Conservation (phyloP, 1,284 basidiomycete species). For the Papiliotrema flavescens region DNA sequence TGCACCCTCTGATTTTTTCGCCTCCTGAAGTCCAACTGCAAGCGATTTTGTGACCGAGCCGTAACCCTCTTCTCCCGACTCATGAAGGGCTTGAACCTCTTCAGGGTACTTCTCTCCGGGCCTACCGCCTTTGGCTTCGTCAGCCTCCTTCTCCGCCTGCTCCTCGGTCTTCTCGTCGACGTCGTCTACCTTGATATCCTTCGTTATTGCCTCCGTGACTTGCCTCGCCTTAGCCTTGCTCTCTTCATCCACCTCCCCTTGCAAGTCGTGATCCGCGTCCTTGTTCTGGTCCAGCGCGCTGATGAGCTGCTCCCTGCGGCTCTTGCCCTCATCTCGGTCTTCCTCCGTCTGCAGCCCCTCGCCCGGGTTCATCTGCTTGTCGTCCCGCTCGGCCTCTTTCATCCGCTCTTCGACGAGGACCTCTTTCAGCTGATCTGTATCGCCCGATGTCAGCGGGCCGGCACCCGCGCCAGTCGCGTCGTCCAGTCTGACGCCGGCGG, state of each 20-base stretch:
- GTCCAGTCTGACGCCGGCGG: neutral
- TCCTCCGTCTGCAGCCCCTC: constrained; percentile 3
- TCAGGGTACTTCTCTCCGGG: neutral
- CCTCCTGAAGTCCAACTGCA: neutral
- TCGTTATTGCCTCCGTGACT: neutral
- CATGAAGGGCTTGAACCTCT: neutral
- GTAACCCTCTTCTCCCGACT: neutral
- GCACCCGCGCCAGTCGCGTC: neutral
- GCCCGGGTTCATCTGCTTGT: neutral
- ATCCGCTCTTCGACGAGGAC: constrained; percentile 1
- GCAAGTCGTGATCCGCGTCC: constrained; percentile 1
- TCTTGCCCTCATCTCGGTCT: constrained; percentile 5
- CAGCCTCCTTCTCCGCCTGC: neutral
- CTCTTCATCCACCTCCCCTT: constrained; percentile 4
- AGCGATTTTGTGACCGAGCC: neutral
- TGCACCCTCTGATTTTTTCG: neutral
- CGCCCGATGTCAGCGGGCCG: constrained; percentile 2
- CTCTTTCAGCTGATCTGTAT: neutral
- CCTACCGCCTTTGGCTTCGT: neutral
- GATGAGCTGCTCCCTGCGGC: constrained; percentile 1
- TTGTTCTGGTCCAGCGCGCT: constrained; percentile 6
- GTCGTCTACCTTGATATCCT: neutral
- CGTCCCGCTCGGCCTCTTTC: constrained; percentile 1
- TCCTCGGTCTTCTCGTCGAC: neutral
- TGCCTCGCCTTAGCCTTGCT: constrained; percentile 3